Base-by-base conservation (phyloP, 352 stramenopile species). In the Phytopythium ostracodes region DNA sequence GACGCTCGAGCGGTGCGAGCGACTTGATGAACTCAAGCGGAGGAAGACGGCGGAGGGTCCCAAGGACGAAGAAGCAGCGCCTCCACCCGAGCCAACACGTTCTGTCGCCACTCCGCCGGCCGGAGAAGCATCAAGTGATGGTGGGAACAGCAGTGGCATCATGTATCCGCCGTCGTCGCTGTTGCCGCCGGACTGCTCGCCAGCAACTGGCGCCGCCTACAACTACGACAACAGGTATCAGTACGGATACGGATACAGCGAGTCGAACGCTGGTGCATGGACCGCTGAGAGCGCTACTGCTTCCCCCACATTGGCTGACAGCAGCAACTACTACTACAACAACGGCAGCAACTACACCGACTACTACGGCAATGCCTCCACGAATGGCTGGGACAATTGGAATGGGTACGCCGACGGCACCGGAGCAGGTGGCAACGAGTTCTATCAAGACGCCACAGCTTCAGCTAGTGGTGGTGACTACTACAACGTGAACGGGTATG, bases 1-100 rank as follows among this genome's bases (percentile, higher is more conserved):
- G 42, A 12, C 68, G 43, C 25, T 81, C 15, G 72, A 68, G 46
- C 56, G 65, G 36, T 63, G 64, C 15, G 67, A 76, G n/a, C 52
- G 59, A 43, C 56, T 56, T 12, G 29, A 56, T 1, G 65, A 64
- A 53, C 33, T 47, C 0, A 63, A 68, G 36, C 31, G 20, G 14
- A 68, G 68, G 25, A 50, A 58, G n/a, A 46, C 60, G 40, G 56
- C 65, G n/a, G 68, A 65, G 2, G 31, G 5, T 10, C 25, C 17
- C 5, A 62, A 62, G 56, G 24, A 29, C 0, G n/a, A 4, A 18
- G 50, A 11, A 15, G 10, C 51, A 4, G 31, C 36, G 24, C 38
- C 68, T 27, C 25, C 56, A 47, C 14, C 27, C 6, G 38, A 50
- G 7, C 40, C 24, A 60, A 24, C 33, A 4, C 2, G 15, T 59